Evolutionary conservation across 78 protist genomes (phyloP).

Genomic region (Mantamonas sphyraenae): DNA sequence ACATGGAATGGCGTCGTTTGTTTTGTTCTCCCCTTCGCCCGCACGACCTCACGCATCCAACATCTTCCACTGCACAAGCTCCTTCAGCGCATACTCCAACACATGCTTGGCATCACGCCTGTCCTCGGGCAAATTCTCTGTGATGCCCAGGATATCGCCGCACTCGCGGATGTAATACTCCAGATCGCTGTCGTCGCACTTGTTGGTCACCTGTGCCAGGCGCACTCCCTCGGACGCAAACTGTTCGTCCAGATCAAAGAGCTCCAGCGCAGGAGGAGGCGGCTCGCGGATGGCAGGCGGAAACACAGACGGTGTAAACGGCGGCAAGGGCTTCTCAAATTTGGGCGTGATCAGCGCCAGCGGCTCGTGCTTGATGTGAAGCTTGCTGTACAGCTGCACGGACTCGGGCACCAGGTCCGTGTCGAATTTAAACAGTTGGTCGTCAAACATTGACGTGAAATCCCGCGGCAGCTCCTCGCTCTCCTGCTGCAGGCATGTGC

Average conservation of each 20-base stretch:
- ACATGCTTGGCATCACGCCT: constrained; percentile 25
- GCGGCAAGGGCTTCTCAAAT: constrained; percentile 70
- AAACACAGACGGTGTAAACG: constrained; percentile 55
- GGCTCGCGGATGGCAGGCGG: constrained; percentile 57
- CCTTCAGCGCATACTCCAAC: constrained; percentile 13
- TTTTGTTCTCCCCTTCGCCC: too few relatives aligned
- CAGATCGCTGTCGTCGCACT: constrained; percentile 40
- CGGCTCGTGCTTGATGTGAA: constrained; percentile 44
- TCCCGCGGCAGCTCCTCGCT: constrained; percentile 49
- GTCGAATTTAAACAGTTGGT: constrained; percentile 35
- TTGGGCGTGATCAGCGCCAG: constrained; percentile 74
- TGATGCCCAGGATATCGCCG: constrained; percentile 47
- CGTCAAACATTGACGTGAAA: constrained; percentile 51
- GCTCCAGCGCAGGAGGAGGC: constrained; percentile 69
- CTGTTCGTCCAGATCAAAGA: constrained; percentile 75
- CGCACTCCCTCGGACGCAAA: constrained; percentile 66
- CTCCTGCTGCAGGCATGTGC: constrained; percentile 41
- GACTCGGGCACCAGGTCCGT: constrained; percentile 50
- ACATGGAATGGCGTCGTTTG: too few relatives aligned
- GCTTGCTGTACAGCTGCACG: constrained; percentile 18
- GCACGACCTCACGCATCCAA: too few relatives aligned
- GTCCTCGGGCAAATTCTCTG: neutral
- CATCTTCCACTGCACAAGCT: too few relatives aligned
- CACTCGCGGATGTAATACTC: constrained; percentile 33
- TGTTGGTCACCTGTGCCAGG: constrained; percentile 52